These are phyloP conservation scores for Alternaria sp. DNA, from an alignment of 2,329 filamentous ascomycete genomes.

Conservation along the genomic window DNA sequence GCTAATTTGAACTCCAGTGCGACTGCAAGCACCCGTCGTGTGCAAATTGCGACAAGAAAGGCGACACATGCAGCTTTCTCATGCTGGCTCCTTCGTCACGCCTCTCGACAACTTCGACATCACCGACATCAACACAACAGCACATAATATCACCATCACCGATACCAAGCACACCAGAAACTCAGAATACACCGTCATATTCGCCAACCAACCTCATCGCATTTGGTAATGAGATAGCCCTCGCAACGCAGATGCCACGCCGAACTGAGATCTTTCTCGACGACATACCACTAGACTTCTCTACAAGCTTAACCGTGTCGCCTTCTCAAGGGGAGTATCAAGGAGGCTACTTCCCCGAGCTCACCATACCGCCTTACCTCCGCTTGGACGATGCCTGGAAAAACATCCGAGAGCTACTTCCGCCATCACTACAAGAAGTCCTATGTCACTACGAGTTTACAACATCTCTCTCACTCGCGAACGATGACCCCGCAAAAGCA, in stretches of 20 bases:
- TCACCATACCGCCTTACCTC: conserved; percentile 28
- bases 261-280: conserved; percentile 17
- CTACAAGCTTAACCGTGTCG: not conserved
- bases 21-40: conserved; percentile 43
- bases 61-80: conserved; percentile 43
- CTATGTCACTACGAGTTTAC: conserved; percentile 45
- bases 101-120: conserved; percentile 24
- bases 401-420: conserved; percentile 30
- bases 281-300: not conserved
- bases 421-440: conserved; percentile 32
- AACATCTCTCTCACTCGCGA: conserved; percentile 39
- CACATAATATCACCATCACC: conserved; percentile 4
- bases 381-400: conserved; percentile 40
- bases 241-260: conserved; percentile 13
- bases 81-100: conserved; percentile 40
- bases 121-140: conserved; percentile 10
- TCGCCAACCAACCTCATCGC: conserved; percentile 7
- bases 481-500: conserved; percentile 38
- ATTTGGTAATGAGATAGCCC: conserved; percentile 12
- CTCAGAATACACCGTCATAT: not conserved
- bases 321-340: not conserved
- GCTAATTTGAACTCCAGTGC: conserved; percentile 36
- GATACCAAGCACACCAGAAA: conserved; percentile 1
- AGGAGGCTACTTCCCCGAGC: conserved; percentile 8
- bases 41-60: conserved; percentile 41